Base-by-base conservation (phyloP, 2,329 filamentous ascomycete species). In the Diaporthe vexans region DNA sequence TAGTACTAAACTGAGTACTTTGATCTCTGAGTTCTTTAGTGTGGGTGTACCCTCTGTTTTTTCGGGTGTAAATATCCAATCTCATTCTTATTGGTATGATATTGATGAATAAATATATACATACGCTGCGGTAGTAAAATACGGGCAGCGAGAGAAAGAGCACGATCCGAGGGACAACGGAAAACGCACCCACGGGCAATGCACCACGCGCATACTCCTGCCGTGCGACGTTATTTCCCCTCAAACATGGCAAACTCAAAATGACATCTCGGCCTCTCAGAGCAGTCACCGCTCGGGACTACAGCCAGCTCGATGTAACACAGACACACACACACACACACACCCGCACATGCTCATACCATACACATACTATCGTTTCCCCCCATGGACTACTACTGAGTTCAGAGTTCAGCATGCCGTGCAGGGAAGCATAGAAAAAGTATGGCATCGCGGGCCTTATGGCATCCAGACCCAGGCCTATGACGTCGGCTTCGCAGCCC, bases 401-500 rank as follows among this genome's bases (percentile, higher is more conserved):
- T 15, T 40, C 37, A 40, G n/a, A 40, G 37, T 40, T 40, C 37
- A 40, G n/a, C n/a, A 52, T 52, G 48, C 48, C 48, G n/a, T 52
- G 48, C n/a, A 52, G 48, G 48, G n/a, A 52, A 24, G 21, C 48
- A 51, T 24, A 24, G 7, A 26, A 19, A 21, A 19, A 21, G 40
- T n/a, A 46, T 29, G 37, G 37, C 56, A 59, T 37, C 33, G n/a
- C 35, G 17, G 5, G 7, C 17, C 19, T 5, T 48, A 5, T 37
- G 2, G 8, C 35, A 8, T 19, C 19, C n/a, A 29, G 29, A 29
- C 7, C 46, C 21, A 51, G 46, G 15, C 57, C n/a, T 48, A 72
- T 29, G 67, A 68, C 40, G 77, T 72, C 73, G 68, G 37, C 77
- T 82, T 82, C 3, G 76, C 63, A 69, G 85, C 85, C 76, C 86